Base-by-base conservation (phyloP, 2,329 filamentous ascomycete species). In the Pyrenophora seminiperda region DNA sequence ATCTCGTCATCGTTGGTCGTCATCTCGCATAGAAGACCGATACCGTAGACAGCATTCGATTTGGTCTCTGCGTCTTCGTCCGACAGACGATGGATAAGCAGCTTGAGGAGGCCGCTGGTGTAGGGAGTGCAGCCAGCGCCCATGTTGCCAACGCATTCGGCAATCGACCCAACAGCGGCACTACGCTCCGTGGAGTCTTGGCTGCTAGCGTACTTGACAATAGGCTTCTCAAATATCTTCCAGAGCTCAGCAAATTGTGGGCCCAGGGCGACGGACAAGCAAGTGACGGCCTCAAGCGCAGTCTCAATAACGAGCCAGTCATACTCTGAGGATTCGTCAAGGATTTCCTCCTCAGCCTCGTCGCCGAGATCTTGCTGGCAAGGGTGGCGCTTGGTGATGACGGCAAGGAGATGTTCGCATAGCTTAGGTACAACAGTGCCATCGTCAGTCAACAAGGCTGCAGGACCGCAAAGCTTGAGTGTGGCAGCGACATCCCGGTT, bases 271-370 rank as follows among this genome's bases (percentile, higher is more conserved):
- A 85, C 84, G 15, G 92, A 87, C 32, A 97, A 83, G 30, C 90
- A 91, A 42, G 91, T 90, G 41, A 97, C 81, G 38, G 96, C 91
- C 60, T 97, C 94, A 47, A 97, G 83, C 29, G 91, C 92, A 7
- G 91, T 96, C 77, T 99, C 94, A 46, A 97, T 88, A 42, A 96
- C 88, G 14, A 97, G 84, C 94, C 94, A 97, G 79, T 97, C 94
- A 67, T 96, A 96, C 77, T 99, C 94, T 2, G 93, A 96, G 22
- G 88, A 89, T 71, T 91, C 93, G 41, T 85, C 79, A 10, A 80
- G 72, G 45, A 78, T 79, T 40, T 89, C 84, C 47, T 89, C 84
- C 7, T 86, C 79, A n/a, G 86, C 85, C 55, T 88, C 84, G 62
- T 93, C 91, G 47, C 88, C 90, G 17, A 95, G 84, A 68, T 97